Conservation (phyloP, 768 basidiomycete genomes). For the Hygrophorus pudorinus region DNA sequence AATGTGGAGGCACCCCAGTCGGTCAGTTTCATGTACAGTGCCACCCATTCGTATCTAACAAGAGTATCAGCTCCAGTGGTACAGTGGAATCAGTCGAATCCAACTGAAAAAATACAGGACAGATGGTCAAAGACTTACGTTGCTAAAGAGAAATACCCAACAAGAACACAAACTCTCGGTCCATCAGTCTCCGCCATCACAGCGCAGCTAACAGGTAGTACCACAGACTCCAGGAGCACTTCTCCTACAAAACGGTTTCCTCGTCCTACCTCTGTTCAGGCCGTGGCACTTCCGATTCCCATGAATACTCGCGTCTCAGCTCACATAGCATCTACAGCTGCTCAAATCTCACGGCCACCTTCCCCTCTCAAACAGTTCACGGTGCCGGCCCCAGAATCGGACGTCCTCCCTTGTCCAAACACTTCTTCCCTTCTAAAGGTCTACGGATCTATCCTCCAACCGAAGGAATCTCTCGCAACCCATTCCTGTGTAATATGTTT, state of each 20-base stretch:
- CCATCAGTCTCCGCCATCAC: slow-evolving; percentile 6
- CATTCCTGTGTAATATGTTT: slow-evolving; percentile 63
- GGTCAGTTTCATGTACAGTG: slow-evolving; percentile 36
- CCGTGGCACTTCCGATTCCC: slow-evolving; percentile 19
- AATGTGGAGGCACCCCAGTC: slow-evolving; percentile 71
- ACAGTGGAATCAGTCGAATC: slow-evolving; percentile 44
- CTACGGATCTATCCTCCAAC: slow-evolving; percentile 77
- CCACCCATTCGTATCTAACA: slow-evolving; percentile 8
- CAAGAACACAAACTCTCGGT: slow-evolving; percentile 19
- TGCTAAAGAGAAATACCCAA: slow-evolving; percentile 40
- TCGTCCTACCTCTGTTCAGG: slow-evolving; percentile 29
- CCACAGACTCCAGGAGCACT: slow-evolving; percentile 12
- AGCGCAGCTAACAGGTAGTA: not conserved
- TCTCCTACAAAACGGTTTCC: slow-evolving; percentile 39
- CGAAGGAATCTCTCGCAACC: slow-evolving; percentile 60
- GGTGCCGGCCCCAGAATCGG: slow-evolving; percentile 36
- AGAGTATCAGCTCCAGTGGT: slow-evolving; percentile 52
- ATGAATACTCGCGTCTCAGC: slow-evolving; percentile 42
- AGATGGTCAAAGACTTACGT: slow-evolving; percentile 78
- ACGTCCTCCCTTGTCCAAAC: slow-evolving; percentile 47
- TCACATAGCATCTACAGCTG: slow-evolving; percentile 46
- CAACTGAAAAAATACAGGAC: slow-evolving; percentile 40
- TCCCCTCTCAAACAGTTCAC: slow-evolving; percentile 46
- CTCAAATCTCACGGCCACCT: slow-evolving; percentile 32
- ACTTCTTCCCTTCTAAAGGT: slow-evolving; percentile 66